Percentiles rank a stretch among this genome's conserved stretches.
phyloP scores from a whole-genome alignment of 2,329 filamentous ascomycete species.

The Aspergillus texensis region DNA sequence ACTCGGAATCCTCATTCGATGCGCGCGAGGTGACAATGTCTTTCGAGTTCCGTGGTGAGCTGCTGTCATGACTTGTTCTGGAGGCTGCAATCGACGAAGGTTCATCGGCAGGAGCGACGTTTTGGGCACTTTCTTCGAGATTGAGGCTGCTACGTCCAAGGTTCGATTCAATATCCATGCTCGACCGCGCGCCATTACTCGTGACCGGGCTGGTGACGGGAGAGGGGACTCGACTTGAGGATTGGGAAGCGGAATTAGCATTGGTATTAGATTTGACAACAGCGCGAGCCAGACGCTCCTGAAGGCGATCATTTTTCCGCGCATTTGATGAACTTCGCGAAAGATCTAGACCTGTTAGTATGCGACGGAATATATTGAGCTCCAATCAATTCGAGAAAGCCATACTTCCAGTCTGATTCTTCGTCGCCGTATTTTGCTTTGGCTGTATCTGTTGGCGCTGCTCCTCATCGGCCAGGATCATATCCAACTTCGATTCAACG shows the following conservation, averaged over 20 bases:
- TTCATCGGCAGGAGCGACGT: slow-evolving; percentile 13
- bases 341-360: slow-evolving; percentile 44
- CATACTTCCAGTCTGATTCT: slow-evolving; percentile 43
- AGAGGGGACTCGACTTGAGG: slow-evolving; percentile 54
- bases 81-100: slow-evolving; percentile 14
- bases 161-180: slow-evolving; percentile 38
- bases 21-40: slow-evolving; percentile 26
- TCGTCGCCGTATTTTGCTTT: slow-evolving; percentile 29
- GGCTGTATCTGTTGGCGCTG: slow-evolving; percentile 21
- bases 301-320: slow-evolving; percentile 76
- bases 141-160: slow-evolving; percentile 24
- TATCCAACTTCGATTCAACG: slow-evolving; percentile 90
- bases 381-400: not conserved
- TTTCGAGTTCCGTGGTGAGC: slow-evolving; percentile 28
- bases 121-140: slow-evolving; percentile 24
- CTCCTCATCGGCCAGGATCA: slow-evolving; percentile 79
- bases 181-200: slow-evolving; percentile 44
- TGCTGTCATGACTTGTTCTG: slow-evolving; percentile 36
- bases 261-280: slow-evolving; percentile 71
- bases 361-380: slow-evolving; percentile 1
- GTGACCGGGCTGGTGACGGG: slow-evolving; percentile 55
- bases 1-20: slow-evolving; percentile 10
- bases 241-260: slow-evolving; percentile 49
- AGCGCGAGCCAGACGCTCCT: slow-evolving; percentile 86
- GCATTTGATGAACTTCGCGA: slow-evolving; percentile 68